These are phyloP conservation scores for Dioscorea cayenensis DNA, from an alignment of 116 monocot genomes.

Conservation along the genomic window DNA sequence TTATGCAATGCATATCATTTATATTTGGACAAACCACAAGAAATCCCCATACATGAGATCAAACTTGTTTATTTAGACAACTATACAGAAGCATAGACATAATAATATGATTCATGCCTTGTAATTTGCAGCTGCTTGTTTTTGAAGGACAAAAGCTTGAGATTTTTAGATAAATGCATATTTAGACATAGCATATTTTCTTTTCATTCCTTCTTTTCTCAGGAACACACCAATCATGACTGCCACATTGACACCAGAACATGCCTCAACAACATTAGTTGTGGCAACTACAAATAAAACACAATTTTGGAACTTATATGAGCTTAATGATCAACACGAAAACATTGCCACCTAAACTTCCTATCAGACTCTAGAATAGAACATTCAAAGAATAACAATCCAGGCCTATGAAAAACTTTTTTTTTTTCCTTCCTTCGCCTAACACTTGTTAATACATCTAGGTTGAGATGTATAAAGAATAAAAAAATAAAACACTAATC, in stretches of 20 bases:
- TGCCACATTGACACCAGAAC: slow-evolving; percentile 46
- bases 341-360: not conserved
- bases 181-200: slow-evolving; percentile 69
- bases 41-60: not conserved
- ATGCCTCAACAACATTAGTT: slow-evolving; percentile 46
- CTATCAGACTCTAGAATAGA: not conserved
- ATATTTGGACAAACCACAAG: not conserved
- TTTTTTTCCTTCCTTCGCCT: too few species aligned
- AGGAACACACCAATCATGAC: slow-evolving; percentile 70
- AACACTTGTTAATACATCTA: too few species aligned
- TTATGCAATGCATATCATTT: not conserved
- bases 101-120: slow-evolving; percentile 27
- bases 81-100: not conserved
- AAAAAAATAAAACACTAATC: too few species aligned
- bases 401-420: too few species aligned
- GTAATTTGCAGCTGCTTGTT: slow-evolving; percentile 60
- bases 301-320: not conserved
- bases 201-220: slow-evolving; percentile 73
- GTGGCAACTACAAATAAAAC: slow-evolving; percentile 36
- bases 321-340: not conserved
- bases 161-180: slow-evolving; percentile 71
- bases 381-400: too few species aligned
- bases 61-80: not conserved
- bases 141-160: slow-evolving; percentile 57
- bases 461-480: too few species aligned